Conservation (phyloP, 2,329 filamentous ascomycete genomes). For the Cladosporium sp. region DNA sequence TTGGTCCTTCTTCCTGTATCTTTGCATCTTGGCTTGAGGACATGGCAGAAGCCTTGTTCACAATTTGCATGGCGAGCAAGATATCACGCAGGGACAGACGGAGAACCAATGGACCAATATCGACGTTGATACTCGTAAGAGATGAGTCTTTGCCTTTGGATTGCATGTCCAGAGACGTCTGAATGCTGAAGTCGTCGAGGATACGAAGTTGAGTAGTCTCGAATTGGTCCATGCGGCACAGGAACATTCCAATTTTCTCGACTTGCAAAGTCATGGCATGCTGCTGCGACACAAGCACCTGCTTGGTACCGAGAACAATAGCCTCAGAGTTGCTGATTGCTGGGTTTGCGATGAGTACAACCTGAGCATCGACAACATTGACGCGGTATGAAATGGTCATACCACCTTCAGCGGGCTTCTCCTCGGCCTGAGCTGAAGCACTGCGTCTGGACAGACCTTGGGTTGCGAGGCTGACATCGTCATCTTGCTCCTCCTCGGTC, state of each 20-base stretch:
- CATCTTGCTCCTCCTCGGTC: constrained; percentile 41
- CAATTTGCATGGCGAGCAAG: constrained; percentile 84
- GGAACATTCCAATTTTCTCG: constrained; percentile 93
- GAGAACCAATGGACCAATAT: constrained; percentile 86
- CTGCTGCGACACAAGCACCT: constrained; percentile 87
- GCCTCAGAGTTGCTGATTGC: constrained; percentile 86
- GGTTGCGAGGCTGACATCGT: constrained; percentile 42
- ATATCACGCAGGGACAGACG: constrained; percentile 92
- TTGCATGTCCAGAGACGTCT: constrained; percentile 77
- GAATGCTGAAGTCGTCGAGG: constrained; percentile 91
- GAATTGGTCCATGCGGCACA: constrained; percentile 97
- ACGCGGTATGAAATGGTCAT: constrained; percentile 84
- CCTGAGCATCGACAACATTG: constrained; percentile 92
- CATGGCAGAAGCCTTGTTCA: constrained; percentile 84
- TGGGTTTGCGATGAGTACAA: constrained; percentile 94
- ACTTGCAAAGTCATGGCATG: constrained; percentile 91
- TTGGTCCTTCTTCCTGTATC: constrained; percentile 50
- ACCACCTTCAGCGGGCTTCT: constrained; percentile 31
- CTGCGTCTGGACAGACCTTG: constrained; percentile 25
- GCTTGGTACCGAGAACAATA: constrained; percentile 90
- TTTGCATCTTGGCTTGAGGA: constrained; percentile 49
- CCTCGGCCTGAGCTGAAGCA: constrained; percentile 18
- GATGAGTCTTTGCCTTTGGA: constrained; percentile 56
- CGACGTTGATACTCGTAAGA: constrained; percentile 74
- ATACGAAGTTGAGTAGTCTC: constrained; percentile 87